A percentile compares a stretch with the other conserved stretches of the same genome.
Evolutionary conservation across 2,329 filamentous ascomycete species (phyloP).

Genomic region (Fusarium verticillioides): DNA sequence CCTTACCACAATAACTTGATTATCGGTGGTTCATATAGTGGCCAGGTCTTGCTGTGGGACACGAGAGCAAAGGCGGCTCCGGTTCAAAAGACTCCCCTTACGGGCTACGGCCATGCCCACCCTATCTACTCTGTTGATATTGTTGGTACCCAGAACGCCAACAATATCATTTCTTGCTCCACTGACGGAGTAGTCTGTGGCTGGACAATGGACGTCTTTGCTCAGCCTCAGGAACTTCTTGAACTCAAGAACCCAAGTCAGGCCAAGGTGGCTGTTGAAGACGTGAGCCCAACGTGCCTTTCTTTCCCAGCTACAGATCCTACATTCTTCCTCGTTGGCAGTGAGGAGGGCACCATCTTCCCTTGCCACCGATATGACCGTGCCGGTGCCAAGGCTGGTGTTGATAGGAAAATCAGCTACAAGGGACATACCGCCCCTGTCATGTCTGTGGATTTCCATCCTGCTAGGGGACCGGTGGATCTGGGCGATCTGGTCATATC

Average conservation of each 20-base stretch:
- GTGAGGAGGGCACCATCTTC: constrained; percentile 95
- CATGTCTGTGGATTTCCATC: constrained; percentile 96
- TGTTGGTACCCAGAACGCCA: constrained; percentile 97
- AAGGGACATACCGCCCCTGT: constrained; percentile 91
- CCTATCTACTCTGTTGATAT: constrained; percentile 96
- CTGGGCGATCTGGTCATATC: constrained; percentile 92
- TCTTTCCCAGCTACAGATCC: constrained; percentile 95
- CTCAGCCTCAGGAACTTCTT: constrained; percentile 93
- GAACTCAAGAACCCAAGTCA: constrained; percentile 87
- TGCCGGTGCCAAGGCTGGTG: constrained; percentile 94
- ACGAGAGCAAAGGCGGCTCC: constrained; percentile 89
- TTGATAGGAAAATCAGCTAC: constrained; percentile 90
- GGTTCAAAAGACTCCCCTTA: constrained; percentile 95
- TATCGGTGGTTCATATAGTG: constrained; percentile 94
- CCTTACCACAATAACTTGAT: constrained; percentile 97
- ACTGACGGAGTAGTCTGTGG: constrained; percentile 97
- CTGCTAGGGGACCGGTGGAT: constrained; percentile 89
- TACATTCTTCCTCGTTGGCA: constrained; percentile 96
- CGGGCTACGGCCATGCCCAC: constrained; percentile 94
- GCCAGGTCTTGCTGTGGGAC: constrained; percentile 97
- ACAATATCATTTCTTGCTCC: constrained; percentile 97
- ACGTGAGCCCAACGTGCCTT: constrained; percentile 93
- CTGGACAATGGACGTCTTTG: constrained; percentile 98
- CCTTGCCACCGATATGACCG: constrained; percentile 97
- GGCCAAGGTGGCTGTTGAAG: constrained; percentile 81